Conservation (phyloP, 208 protist species). For the Leishmania tarentolae region DNA sequence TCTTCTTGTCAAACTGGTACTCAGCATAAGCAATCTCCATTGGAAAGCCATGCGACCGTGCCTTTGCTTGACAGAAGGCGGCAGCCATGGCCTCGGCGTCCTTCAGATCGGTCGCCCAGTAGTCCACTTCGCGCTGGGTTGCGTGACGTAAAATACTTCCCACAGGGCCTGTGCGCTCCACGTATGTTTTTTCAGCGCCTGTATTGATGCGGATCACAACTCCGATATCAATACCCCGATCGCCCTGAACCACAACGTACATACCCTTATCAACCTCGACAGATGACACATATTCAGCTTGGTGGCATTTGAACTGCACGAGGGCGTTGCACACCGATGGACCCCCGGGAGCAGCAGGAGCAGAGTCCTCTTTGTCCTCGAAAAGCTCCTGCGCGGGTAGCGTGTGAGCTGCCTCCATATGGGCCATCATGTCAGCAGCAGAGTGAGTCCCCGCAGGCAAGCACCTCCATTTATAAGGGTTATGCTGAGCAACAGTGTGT, state of each 20-base stretch:
- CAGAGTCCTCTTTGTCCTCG: constrained; percentile 43
- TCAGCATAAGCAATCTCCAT: constrained; percentile 88
- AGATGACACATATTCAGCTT: constrained; percentile 71
- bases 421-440: constrained; percentile 21
- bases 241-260: constrained; percentile 89
- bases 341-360: constrained; percentile 25
- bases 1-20: constrained; percentile 94
- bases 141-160: constrained; percentile 74
- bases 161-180: constrained; percentile 57
- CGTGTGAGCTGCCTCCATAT: background rate
- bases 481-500: constrained; percentile 33
- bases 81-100: constrained; percentile 76
- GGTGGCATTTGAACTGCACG: constrained; percentile 91
- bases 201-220: constrained; percentile 82
- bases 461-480: constrained; percentile 81
- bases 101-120: constrained; percentile 83
- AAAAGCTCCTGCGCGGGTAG: constrained; percentile 40
- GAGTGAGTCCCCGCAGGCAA: constrained; percentile 36
- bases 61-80: constrained; percentile 66
- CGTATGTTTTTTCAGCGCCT: constrained; percentile 43
- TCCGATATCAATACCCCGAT: constrained; percentile 90
- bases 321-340: constrained; percentile 54
- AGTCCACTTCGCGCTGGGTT: constrained; percentile 86
- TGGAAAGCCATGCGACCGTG: constrained; percentile 57
- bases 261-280: constrained; percentile 62